Percentiles rank a stretch among this genome's conserved stretches.
phyloP scores from a whole-genome alignment of 1,139 yeast species.

The Scheffersomyces parashehatae region DNA sequence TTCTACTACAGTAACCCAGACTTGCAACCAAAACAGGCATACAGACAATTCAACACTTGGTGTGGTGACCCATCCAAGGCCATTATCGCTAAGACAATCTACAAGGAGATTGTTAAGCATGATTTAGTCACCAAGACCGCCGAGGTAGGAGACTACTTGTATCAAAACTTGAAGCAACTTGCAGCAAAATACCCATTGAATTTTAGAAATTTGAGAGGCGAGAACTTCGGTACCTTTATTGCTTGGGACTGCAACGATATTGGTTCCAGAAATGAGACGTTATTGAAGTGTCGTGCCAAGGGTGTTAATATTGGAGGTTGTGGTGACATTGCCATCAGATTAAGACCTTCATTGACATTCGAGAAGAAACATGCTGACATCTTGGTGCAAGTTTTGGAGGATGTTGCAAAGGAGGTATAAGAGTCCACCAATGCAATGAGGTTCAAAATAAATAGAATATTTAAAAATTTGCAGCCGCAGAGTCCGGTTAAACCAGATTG shows the following conservation, averaged over 20 bases:
- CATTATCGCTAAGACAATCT: constrained; percentile 63
- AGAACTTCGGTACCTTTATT: constrained; percentile 67
- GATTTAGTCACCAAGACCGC: constrained; percentile 53
- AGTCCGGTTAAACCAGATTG: too few relatives aligned
- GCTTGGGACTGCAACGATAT: constrained; percentile 66
- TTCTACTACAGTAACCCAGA: constrained; percentile 67
- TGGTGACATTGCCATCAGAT: constrained; percentile 62
- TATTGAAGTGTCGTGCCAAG: constrained; percentile 47
- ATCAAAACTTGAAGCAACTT: constrained; percentile 43
- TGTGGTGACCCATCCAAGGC: constrained; percentile 79
- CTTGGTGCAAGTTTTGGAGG: constrained; percentile 48
- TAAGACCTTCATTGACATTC: constrained; percentile 71
- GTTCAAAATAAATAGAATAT: too few relatives aligned
- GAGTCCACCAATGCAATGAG: too few relatives aligned
- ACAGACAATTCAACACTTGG: constrained; percentile 83
- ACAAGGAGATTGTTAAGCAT: constrained; percentile 54
- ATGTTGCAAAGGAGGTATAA: constrained; percentile 12
- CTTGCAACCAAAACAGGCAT: constrained; percentile 62
- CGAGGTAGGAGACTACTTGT: constrained; percentile 62
- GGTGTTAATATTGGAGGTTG: constrained; percentile 79
- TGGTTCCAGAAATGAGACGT: constrained; percentile 50
- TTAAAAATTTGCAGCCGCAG: too few relatives aligned
- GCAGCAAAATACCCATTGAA: constrained; percentile 45
- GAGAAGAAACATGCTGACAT: constrained; percentile 68
- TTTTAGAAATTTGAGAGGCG: constrained; percentile 62